Conservation (phyloP, 495 filamentous ascomycete genomes). For the Hypoxylon fragiforme region DNA sequence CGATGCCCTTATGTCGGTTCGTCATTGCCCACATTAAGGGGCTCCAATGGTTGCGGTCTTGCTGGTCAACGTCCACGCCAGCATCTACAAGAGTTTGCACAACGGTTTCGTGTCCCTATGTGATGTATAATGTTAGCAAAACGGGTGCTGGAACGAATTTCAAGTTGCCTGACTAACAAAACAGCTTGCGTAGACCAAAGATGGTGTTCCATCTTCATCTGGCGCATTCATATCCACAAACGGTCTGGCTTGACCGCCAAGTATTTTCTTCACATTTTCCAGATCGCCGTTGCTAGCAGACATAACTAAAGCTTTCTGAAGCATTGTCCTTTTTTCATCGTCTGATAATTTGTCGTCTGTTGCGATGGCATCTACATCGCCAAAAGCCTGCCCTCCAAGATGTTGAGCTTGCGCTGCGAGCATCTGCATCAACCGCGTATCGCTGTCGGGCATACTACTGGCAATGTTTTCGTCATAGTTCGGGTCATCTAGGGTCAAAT, state of each 20-base stretch:
- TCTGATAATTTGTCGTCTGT: conserved; percentile 72
- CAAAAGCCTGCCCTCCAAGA: conserved; percentile 67
- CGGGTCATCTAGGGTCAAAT: conserved; percentile 75
- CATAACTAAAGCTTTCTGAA: conserved; percentile 91
- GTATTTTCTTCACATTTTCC: conserved; percentile 73
- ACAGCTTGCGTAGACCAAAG: conserved; percentile 97
- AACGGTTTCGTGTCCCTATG: conserved; percentile 86
- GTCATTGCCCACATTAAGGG: conserved; percentile 99
- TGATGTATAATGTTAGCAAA: conserved; percentile 22
- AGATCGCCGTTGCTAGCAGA: conserved; percentile 96
- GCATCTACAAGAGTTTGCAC: conserved; percentile 81
- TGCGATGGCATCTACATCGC: conserved; percentile 79
- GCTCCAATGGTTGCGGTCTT: conserved; percentile 96
- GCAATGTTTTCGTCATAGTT: conserved; percentile 65
- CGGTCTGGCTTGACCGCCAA: conserved; percentile 71
- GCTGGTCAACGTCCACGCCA: conserved; percentile 88
- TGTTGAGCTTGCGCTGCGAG: conserved; percentile 89
- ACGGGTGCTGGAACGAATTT: neutral
- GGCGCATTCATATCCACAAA: conserved; percentile 87
- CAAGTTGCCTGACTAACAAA: conserved; percentile 68
- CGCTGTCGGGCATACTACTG: conserved; percentile 72
- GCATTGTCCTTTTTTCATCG: conserved; percentile 72
- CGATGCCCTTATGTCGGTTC: conserved; percentile 93
- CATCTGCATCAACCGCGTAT: conserved; percentile 91
- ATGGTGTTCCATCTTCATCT: conserved; percentile 92